These are phyloP conservation scores for Helicostylum pulchrum DNA, from an alignment of 192 early-diverging fungal genomes.

Conservation along the genomic window DNA sequence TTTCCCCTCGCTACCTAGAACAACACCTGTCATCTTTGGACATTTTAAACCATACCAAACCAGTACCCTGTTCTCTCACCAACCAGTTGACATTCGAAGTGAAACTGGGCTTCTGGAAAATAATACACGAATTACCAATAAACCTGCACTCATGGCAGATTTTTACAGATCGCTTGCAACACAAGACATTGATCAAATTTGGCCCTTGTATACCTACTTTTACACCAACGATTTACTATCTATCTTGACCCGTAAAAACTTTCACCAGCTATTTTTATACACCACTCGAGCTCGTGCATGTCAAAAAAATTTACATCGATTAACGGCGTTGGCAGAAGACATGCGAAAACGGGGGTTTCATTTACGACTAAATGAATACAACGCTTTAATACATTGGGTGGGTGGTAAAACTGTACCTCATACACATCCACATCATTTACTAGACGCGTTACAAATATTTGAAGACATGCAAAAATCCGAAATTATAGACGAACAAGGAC, in stretches of 20 bases:
- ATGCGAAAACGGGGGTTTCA: slow-evolving; percentile 25
- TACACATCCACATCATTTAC: slow-evolving; percentile 20
- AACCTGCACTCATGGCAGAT: slow-evolving; percentile 6
- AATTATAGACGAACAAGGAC: not conserved
- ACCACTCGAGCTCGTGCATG: slow-evolving; percentile 15
- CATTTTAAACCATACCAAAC: not conserved
- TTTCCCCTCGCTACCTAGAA: not conserved
- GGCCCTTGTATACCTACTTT: slow-evolving; percentile 31
- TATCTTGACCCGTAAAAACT: slow-evolving; percentile 24
- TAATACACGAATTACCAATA: not conserved
- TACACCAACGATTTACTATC: slow-evolving; percentile 12
- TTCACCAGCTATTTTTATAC: slow-evolving; percentile 24
- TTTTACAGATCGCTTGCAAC: slow-evolving; percentile 31
- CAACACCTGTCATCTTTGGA: not conserved
- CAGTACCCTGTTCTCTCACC: slow-evolving; percentile 7
- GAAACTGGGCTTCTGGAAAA: not conserved
- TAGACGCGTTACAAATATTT: slow-evolving; percentile 31
- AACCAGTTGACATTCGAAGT: not conserved
- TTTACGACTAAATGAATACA: slow-evolving; percentile 28
- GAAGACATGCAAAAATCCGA: slow-evolving; percentile 23
- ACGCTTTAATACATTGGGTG: slow-evolving; percentile 32
- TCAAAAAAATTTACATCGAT: slow-evolving; percentile 29
- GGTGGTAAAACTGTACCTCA: slow-evolving; percentile 31
- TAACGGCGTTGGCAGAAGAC: slow-evolving; percentile 27
- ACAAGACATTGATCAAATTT: slow-evolving; percentile 31